A percentile compares a stretch with the other conserved stretches of the same genome.
Conservation (phyloP, 345 rosid genomes). For the Sapria himalayana region DNA sequence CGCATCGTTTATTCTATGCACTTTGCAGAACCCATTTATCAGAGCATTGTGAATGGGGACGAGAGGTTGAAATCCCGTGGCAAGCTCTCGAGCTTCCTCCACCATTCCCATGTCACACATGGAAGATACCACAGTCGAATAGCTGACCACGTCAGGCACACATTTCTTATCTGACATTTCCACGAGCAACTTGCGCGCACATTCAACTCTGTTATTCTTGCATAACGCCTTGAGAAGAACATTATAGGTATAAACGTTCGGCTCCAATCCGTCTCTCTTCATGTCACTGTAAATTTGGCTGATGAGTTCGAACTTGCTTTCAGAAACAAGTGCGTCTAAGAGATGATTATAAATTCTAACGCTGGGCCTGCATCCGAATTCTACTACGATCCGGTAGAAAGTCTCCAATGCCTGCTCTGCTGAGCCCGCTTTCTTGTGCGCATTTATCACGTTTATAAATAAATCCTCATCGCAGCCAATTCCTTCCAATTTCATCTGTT, state of each 20-base stretch:
- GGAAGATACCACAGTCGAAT: constrained; percentile 47
- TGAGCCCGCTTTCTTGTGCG: constrained; percentile 23
- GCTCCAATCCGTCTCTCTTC: constrained; percentile 71
- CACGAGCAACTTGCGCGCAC: constrained; percentile 45
- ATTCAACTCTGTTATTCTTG: constrained; percentile 56
- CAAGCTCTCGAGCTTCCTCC: constrained; percentile 49
- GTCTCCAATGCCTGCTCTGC: constrained; percentile 60
- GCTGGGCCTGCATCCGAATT: constrained; percentile 56
- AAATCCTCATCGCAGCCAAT: constrained; percentile 37
- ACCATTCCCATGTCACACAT: constrained; percentile 53
- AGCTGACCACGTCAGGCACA: constrained; percentile 65
- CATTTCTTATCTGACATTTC: constrained; percentile 58
- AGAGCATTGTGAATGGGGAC: constrained; percentile 53
- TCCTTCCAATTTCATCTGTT: constrained; percentile 83
- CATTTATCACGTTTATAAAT: constrained; percentile 40
- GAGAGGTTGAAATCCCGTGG: constrained; percentile 23
- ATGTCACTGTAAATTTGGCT: constrained; percentile 40
- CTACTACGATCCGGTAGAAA: constrained; percentile 51
- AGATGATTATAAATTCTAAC: constrained; percentile 70
- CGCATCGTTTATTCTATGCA: constrained; percentile 25
- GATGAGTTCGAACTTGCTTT: constrained; percentile 51
- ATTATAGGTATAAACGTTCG: constrained; percentile 63
- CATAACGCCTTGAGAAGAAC: constrained; percentile 74
- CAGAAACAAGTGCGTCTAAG: constrained; percentile 54
- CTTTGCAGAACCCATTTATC: constrained; percentile 43